Evolutionary conservation across 2,329 filamentous ascomycete genomes (phyloP).

Genomic region (Arthroderma uncinatum): DNA sequence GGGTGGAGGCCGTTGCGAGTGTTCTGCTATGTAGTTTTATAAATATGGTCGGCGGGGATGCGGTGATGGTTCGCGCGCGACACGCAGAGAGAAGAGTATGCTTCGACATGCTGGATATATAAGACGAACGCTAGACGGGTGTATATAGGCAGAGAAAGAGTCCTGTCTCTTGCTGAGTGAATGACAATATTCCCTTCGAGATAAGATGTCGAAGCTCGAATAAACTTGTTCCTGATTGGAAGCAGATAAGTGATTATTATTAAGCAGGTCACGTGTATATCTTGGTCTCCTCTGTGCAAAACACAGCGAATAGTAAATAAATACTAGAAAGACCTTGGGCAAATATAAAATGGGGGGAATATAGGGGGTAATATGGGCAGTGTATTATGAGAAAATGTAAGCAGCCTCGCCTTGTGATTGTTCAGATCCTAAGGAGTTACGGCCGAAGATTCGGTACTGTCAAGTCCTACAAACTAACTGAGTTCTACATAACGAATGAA

Average conservation of each 20-base stretch:
- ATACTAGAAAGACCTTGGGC: too few species aligned
- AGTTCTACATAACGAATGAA: too few species aligned
- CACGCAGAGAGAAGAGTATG: slow-evolving; percentile 19
- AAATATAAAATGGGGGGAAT: too few species aligned
- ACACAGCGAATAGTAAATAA: too few species aligned
- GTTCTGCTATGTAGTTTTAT: slow-evolving; percentile 13
- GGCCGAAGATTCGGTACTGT: too few species aligned
- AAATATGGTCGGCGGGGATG: slow-evolving; percentile 14
- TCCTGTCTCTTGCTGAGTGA: background rate
- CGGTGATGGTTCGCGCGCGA: slow-evolving; percentile 17
- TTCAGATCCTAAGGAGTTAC: too few species aligned
- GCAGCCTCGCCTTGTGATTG: too few species aligned
- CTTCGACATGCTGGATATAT: slow-evolving; percentile 22
- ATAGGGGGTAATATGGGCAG: too few species aligned
- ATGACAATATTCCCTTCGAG: background rate
- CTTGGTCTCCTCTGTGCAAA: too few species aligned
- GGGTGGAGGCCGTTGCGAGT: slow-evolving; percentile 22
- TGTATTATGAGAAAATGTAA: too few species aligned
- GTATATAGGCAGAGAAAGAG: background rate
- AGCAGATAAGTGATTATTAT: background rate
- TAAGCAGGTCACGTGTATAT: background rate
- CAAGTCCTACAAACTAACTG: too few species aligned
- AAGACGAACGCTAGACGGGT: background rate
- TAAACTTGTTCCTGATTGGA: background rate
- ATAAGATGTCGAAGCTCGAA: background rate